Evolutionary conservation across 164 flowering plant genomes (phyloP).

Genomic region (Magnolia officinalis): DNA sequence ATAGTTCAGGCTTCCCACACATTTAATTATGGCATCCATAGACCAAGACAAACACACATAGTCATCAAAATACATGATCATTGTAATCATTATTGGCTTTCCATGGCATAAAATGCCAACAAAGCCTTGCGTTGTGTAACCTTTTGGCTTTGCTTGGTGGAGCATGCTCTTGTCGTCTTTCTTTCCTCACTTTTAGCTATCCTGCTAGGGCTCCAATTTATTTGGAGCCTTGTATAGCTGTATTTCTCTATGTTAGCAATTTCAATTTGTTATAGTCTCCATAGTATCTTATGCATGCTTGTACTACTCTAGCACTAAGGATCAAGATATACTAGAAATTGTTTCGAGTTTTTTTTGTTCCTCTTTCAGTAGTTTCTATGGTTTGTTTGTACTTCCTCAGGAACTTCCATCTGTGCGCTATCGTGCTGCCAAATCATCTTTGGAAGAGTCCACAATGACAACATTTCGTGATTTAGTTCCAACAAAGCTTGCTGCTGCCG

Average conservation of each 20-base stretch:
- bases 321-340: background rate
- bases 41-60: too few relatives aligned
- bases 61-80: too few relatives aligned
- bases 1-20: too few relatives aligned
- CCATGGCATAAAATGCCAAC: too few relatives aligned
- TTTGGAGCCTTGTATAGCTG: background rate
- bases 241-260: background rate
- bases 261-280: background rate
- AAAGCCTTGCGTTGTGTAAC: too few relatives aligned
- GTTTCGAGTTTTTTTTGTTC: background rate
- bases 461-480: constrained; percentile 78
- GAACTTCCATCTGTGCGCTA: constrained; percentile 90
- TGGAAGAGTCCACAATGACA: constrained; percentile 69
- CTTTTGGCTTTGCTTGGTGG: too few relatives aligned
- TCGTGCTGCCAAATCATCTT: constrained; percentile 67
- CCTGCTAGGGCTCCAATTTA: too few relatives aligned
- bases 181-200: too few relatives aligned
- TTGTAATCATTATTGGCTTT: too few relatives aligned
- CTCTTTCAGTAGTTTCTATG: background rate
- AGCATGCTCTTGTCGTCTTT: too few relatives aligned
- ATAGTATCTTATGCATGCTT: background rate
- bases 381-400: constrained; percentile 31
- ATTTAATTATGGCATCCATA: too few relatives aligned
- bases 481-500: constrained; percentile 87
- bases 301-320: background rate